phyloP scores from a whole-genome alignment of 2,329 filamentous ascomycete genomes.

The Fusarium subtropicale region DNA sequence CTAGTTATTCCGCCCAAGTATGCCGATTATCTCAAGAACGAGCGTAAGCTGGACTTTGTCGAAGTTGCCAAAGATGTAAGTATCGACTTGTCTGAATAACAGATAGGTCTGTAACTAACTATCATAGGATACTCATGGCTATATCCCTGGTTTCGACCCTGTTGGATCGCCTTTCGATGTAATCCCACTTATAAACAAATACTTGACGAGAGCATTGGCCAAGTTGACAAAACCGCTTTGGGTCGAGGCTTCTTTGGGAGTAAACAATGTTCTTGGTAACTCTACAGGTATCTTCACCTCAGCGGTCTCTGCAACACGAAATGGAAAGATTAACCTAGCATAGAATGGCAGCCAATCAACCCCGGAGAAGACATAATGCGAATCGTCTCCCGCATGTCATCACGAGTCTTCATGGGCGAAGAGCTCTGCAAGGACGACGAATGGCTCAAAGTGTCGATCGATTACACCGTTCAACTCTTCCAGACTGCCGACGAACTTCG shows the following conservation, averaged over 20 bases:
- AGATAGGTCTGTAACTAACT: background rate
- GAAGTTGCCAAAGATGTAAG: constrained; percentile 6
- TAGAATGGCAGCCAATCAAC: constrained; percentile 9
- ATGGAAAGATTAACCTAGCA: background rate
- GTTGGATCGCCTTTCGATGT: accelerated
- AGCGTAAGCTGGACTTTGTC: background rate
- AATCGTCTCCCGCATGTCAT: constrained; percentile 33
- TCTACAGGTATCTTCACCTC: background rate
- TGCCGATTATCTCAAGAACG: background rate
- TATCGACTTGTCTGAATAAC: background rate
- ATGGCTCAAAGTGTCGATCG: constrained; percentile 59
- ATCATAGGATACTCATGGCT: background rate
- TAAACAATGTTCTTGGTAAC: background rate
- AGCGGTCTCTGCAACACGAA: accelerated
- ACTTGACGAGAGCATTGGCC: background rate
- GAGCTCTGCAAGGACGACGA: constrained; percentile 56
- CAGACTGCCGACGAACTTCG: constrained; percentile 48
- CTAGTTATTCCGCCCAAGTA: constrained; percentile 3
- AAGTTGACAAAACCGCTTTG: constrained; percentile 5
- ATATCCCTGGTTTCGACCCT: constrained; percentile 1
- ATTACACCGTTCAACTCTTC: constrained; percentile 59
- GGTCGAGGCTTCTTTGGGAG: background rate
- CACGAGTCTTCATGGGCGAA: constrained; percentile 56
- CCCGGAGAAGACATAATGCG: background rate
- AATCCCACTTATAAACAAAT: background rate